These are phyloP conservation scores for Entoloma clypeatum DNA, from an alignment of 1,284 basidiomycete genomes.

Conservation along the genomic window DNA sequence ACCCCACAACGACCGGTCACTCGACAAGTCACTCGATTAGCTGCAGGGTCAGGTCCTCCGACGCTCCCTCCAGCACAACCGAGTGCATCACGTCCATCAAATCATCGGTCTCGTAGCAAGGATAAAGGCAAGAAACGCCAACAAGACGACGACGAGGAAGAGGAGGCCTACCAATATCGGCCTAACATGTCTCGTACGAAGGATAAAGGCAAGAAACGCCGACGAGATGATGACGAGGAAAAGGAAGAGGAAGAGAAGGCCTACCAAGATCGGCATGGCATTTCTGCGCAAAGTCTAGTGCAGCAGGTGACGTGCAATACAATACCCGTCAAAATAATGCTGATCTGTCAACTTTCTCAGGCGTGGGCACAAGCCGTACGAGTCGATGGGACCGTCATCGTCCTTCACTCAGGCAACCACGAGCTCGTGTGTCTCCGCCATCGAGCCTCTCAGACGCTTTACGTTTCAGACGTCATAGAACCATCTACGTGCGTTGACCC, in stretches of 20 bases:
- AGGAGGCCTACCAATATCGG: constrained; percentile 4
- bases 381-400: too few relatives aligned
- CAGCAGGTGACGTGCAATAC: constrained; percentile 8
- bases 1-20: too few relatives aligned
- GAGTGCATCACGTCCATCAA: constrained; percentile 5
- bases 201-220: constrained; percentile 5
- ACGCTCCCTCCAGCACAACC: constrained; percentile 4
- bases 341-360: neutral
- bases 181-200: constrained; percentile 4
- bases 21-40: too few relatives aligned
- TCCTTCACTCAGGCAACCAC: constrained; percentile 6
- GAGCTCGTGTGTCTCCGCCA: constrained; percentile 7
- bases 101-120: constrained; percentile 3
- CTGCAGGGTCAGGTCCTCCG: too few relatives aligned
- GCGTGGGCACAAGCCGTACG: too few relatives aligned
- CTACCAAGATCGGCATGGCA: constrained; percentile 7
- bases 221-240: neutral
- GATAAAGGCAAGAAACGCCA: constrained; percentile 5
- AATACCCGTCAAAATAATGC: constrained; percentile 4
- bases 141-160: neutral
- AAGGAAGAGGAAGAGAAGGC: constrained; percentile 2
- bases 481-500: constrained; percentile 3
- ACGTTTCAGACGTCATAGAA: too few relatives aligned
- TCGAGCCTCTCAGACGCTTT: constrained; percentile 6
- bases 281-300: constrained; percentile 5